Percentiles rank a stretch among this genome's conserved stretches.
These are phyloP conservation scores for Cladophialophora bantiana DNA, from an alignment of 2,329 filamentous ascomycete species.

Conservation along the genomic window DNA sequence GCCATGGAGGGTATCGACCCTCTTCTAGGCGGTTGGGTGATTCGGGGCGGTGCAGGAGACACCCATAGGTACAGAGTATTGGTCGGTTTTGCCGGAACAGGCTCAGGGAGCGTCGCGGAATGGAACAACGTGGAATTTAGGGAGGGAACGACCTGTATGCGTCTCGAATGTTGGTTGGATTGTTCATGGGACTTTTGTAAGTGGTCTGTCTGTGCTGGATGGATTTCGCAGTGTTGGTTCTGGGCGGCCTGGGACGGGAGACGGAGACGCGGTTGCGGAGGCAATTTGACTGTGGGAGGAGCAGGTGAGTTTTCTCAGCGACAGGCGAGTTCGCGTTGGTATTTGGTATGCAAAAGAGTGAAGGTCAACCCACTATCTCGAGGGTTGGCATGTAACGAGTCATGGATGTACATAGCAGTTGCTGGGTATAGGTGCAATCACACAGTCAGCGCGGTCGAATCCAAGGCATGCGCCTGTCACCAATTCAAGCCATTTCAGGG, in stretches of 20 bases:
- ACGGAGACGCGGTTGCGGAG: background rate
- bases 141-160: background rate
- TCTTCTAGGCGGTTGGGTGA: conserved; percentile 21
- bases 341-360: background rate
- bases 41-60: background rate
- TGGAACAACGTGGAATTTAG: background rate
- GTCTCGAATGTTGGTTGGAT: background rate
- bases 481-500: background rate
- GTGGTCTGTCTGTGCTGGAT: background rate
- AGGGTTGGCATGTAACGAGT: background rate
- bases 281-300: background rate
- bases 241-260: background rate
- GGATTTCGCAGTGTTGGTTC: background rate
- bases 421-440: background rate
- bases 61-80: conserved; percentile 11
- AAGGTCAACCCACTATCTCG: background rate
- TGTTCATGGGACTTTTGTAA: conserved; percentile 13
- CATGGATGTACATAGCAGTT: background rate
- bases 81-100: conserved; percentile 14
- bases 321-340: background rate
- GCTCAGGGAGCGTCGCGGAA: background rate
- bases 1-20: conserved; percentile 36
- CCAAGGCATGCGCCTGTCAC: background rate
- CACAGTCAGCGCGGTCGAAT: background rate
- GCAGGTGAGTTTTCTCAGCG: background rate